Evolutionary conservation across 1,139 yeast genomes (phyloP), one percentile per base, ranked within the genome.

Genomic region (Debaryomyces psychrophilus): DNA sequence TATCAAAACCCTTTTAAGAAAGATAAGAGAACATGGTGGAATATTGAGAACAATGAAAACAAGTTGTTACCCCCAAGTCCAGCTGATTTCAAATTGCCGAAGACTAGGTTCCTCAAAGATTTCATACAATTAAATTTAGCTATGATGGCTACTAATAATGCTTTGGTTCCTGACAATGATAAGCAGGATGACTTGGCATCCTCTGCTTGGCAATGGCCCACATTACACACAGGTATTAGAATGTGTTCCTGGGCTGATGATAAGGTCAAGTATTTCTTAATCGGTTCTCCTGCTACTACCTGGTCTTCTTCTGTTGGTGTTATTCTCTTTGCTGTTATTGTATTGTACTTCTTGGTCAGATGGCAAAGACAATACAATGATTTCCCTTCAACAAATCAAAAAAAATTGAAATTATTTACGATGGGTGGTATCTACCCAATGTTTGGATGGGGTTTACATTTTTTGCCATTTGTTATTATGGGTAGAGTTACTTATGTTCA

Each of bases 121-220:
- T 95, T 95, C 57, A 74, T 95, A 55, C 97, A 90, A 69, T 76
- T 95, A 59, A 93, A 93, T 67, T 82, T 90, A 62, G 99, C 98
- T 18, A 95, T 93, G 97, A 90, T 92, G 97, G 97, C 97, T 22
- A 89, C 98, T 38, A 95, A 95, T 73, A 95, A 95, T 61, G 98
- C 97, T 3, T 80, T 93, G 62, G 83, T 93, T 47, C 98, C 99
- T 29, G 99, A 93, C 61, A 68, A 78, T 14, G 99, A 95, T 57
- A 92, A 93, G 69, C 84, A 81, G 58, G 99, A 95, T 64, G 92
- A 86, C 57, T 79, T 95, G 58, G 95, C 98, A 1, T 90, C 97
- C 14, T 65, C 82, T 43, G 93, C 93, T 58, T 95, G 99, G 99
- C 93, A 95, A 78, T 95, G 99, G 99, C 99, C 99, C 48, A 81